A percentile compares a stretch with the other conserved stretches of the same genome.
phyloP scores from a whole-genome alignment of 305 asterid genomes.

The Fraxinus floribunda region DNA sequence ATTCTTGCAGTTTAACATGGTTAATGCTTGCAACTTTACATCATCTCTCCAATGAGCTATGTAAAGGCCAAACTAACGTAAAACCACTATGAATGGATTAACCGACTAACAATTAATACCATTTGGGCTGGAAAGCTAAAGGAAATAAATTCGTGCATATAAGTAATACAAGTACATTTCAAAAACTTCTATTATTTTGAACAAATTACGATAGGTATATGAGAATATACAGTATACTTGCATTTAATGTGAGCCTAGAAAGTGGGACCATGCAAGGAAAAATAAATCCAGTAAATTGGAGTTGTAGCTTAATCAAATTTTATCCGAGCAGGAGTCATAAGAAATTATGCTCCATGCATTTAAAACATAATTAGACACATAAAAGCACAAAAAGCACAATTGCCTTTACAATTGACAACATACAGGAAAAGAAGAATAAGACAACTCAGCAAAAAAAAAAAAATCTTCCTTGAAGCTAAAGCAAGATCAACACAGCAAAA shows the following conservation, averaged over 20 bases:
- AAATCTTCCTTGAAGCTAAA: neutral
- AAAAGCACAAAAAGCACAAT: neutral
- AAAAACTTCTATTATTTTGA: neutral
- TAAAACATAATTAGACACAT: neutral
- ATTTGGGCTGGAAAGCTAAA: neutral
- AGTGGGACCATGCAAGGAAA: neutral
- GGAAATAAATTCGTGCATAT: neutral
- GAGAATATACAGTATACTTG: neutral
- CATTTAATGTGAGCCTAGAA: neutral
- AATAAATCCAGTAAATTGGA: neutral
- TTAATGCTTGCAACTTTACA: slow-evolving; percentile 3
- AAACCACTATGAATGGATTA: neutral
- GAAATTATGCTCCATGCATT: neutral
- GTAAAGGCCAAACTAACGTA: neutral
- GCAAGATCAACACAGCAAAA: slow-evolving; percentile 8
- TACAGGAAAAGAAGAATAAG: neutral
- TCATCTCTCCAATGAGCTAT: slow-evolving; percentile 4
- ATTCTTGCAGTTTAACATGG: neutral
- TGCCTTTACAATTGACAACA: neutral
- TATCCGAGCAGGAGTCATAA: neutral
- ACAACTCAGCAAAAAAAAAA: neutral
- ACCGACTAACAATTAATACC: neutral
- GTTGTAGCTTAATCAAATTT: neutral
- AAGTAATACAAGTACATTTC: neutral
- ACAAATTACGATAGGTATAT: neutral